A percentile compares a stretch with the other conserved stretches of the same genome.
phyloP scores from a whole-genome alignment of 2,329 filamentous ascomycete species.

The Xylaria sp. region DNA sequence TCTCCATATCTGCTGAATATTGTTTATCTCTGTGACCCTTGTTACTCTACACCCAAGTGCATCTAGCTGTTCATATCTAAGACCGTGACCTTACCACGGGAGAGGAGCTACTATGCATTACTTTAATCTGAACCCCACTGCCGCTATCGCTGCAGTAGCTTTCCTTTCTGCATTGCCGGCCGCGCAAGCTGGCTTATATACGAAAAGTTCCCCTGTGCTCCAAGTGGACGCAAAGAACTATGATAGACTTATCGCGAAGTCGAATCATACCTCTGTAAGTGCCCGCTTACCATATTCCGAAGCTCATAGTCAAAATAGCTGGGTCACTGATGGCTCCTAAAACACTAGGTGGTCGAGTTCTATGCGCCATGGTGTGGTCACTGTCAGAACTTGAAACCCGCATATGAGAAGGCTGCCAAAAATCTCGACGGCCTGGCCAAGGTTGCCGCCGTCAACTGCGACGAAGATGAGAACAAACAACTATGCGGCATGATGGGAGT shows the following conservation, averaged over 20 bases:
- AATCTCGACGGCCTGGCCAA: constrained; percentile 92
- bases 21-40: constrained; percentile 1
- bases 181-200: constrained; percentile 78
- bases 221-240: constrained; percentile 84
- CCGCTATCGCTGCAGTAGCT: constrained; percentile 68
- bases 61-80: constrained; percentile 15
- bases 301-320: neutral
- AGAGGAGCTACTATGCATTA: constrained; percentile 59
- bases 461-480: constrained; percentile 90
- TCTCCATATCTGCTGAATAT: constrained; percentile 1
- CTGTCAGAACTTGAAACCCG: constrained; percentile 94
- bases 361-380: constrained; percentile 98
- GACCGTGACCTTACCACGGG: constrained; percentile 13
- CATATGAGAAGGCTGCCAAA: constrained; percentile 92
- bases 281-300: neutral
- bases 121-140: constrained; percentile 57
- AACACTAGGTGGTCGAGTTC: constrained; percentile 76
- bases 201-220: constrained; percentile 86
- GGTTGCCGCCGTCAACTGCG: constrained; percentile 94
- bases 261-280: constrained; percentile 87
- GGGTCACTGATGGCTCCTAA: constrained; percentile 17
- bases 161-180: constrained; percentile 74
- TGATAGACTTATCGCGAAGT: constrained; percentile 83
- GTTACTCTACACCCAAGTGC: constrained; percentile 15
- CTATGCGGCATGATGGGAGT: constrained; percentile 88